A percentile compares a stretch with the other conserved stretches of the same genome.
These are phyloP conservation scores for Mycena alexandri DNA, from an alignment of 768 basidiomycete genomes.

Conservation along the genomic window DNA sequence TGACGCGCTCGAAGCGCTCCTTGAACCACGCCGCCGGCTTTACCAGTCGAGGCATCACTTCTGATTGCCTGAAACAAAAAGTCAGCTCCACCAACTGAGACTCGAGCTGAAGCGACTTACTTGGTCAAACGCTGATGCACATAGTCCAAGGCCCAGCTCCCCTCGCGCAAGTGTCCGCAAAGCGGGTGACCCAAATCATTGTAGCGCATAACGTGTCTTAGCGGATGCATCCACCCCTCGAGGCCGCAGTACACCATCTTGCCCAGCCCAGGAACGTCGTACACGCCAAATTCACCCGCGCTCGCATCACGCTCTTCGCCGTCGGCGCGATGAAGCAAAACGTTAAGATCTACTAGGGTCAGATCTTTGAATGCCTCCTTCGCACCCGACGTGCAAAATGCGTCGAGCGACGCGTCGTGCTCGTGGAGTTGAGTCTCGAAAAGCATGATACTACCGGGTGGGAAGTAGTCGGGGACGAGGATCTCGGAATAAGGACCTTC, in stretches of 20 bases:
- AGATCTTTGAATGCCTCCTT: slow-evolving; percentile 80
- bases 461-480: slow-evolving; percentile 87
- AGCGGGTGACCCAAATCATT: slow-evolving; percentile 96
- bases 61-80: slow-evolving; percentile 63
- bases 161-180: slow-evolving; percentile 88
- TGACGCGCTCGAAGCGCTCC: slow-evolving; percentile 88
- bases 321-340: slow-evolving; percentile 87
- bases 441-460: slow-evolving; percentile 95
- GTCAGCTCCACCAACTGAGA: slow-evolving; percentile 26
- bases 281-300: slow-evolving; percentile 81
- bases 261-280: slow-evolving; percentile 82
- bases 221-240: slow-evolving; percentile 96
- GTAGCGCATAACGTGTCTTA: slow-evolving; percentile 85
- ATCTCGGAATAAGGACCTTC: slow-evolving; percentile 85
- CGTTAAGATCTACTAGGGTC: slow-evolving; percentile 90
- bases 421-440: slow-evolving; percentile 89
- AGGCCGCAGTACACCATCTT: slow-evolving; percentile 91
- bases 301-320: slow-evolving; percentile 95
- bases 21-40: slow-evolving; percentile 87
- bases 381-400: slow-evolving; percentile 77
- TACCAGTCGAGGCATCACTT: slow-evolving; percentile 74
- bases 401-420: slow-evolving; percentile 77
- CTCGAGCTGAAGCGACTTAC: slow-evolving; percentile 61
- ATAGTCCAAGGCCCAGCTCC: slow-evolving; percentile 95
- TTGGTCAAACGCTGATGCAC: slow-evolving; percentile 74